Evolutionary conservation across 2,329 filamentous ascomycete genomes (phyloP).

Genomic region (Cladosporium colombiae): DNA sequence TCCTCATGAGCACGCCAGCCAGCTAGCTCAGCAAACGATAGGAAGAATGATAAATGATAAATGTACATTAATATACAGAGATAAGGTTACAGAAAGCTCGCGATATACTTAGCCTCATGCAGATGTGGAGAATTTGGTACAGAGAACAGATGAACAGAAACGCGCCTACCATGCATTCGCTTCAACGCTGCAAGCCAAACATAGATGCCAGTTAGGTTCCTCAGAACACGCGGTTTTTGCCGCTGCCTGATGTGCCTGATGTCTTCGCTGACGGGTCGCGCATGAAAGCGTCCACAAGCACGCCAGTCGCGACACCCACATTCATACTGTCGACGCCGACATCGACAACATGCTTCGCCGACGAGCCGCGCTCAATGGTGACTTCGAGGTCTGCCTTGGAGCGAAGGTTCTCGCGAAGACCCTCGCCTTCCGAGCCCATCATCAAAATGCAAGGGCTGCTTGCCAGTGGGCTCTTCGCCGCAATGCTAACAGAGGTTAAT

Average conservation of each 20-base stretch:
- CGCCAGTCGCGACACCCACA: constrained; percentile 81
- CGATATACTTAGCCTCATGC: background rate
- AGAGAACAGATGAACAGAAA: background rate
- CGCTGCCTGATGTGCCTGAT: background rate
- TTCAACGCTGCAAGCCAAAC: background rate
- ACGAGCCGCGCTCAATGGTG: constrained; percentile 53
- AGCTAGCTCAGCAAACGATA: background rate
- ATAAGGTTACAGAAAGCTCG: constrained; percentile 5
- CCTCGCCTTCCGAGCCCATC: constrained; percentile 78
- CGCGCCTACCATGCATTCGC: constrained; percentile 17
- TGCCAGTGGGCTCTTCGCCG: constrained; percentile 29
- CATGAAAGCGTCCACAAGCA: constrained; percentile 70
- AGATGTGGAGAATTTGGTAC: background rate
- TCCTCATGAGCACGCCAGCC: background rate
- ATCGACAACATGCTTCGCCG: constrained; percentile 37
- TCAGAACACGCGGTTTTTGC: constrained; percentile 6
- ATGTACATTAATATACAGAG: background rate
- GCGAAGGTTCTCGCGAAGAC: constrained; percentile 65
- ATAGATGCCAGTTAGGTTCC: background rate
- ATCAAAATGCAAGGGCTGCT: constrained; percentile 72
- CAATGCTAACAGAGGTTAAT: constrained; percentile 24
- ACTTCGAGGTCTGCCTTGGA: constrained; percentile 64
- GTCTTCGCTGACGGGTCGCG: constrained; percentile 10
- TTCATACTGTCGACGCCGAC: constrained; percentile 83
- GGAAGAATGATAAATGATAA: background rate